phyloP scores from a whole-genome alignment of 306 rosid genomes.

The Casuarina glauca region DNA sequence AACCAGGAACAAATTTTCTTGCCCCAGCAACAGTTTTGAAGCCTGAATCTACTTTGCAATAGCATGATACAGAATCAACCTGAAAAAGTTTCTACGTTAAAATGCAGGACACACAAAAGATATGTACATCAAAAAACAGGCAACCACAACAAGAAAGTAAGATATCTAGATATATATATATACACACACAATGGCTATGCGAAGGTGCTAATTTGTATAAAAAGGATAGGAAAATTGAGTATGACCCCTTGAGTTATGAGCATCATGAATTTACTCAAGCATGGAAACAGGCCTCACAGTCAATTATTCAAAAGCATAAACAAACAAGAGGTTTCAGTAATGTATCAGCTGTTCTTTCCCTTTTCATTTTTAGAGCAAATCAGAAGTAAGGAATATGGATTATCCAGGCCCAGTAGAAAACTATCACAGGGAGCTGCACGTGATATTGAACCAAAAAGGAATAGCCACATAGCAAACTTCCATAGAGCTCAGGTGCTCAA shows the following conservation, averaged over 20 bases:
- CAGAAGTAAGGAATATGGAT: neutral
- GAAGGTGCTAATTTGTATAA: slow-evolving; percentile 1
- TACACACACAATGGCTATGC: neutral
- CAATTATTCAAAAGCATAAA: neutral
- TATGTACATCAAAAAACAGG: neutral
- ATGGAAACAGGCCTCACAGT: neutral
- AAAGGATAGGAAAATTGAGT: neutral
- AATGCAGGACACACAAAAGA: slow-evolving; percentile 15
- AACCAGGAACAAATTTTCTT: slow-evolving; percentile 92
- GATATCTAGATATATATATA: neutral
- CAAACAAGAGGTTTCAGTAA: slow-evolving; percentile 17
- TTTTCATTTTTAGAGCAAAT: neutral
- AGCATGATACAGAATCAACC: slow-evolving; percentile 99
- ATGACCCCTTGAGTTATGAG: neutral
- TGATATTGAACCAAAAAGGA: neutral
- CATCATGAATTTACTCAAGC: slow-evolving; percentile 6
- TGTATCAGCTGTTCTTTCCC: slow-evolving; percentile 2
- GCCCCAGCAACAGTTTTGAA: slow-evolving; percentile 96
- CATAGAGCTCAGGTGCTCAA: neutral
- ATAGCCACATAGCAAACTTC: neutral
- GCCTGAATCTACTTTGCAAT: slow-evolving; percentile 95
- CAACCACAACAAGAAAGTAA: neutral
- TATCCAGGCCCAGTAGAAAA: neutral
- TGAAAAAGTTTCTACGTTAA: slow-evolving; percentile 47
- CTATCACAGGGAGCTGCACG: neutral